Evolutionary conservation across 1,139 yeast genomes (phyloP).

Genomic region (Blastobotrys raffinosifermentans): DNA sequence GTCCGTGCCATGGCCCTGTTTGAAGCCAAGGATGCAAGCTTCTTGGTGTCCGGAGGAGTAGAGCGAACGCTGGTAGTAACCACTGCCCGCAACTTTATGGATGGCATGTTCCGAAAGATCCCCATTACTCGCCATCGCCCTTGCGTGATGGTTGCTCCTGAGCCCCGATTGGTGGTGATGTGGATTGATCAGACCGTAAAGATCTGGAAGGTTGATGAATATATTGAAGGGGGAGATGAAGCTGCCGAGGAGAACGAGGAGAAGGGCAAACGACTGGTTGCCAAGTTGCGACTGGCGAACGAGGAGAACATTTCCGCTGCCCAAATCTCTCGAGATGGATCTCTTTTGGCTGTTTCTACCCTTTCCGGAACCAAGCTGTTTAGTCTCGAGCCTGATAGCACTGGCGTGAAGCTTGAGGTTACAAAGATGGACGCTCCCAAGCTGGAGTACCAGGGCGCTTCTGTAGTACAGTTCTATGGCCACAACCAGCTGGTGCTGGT

Average conservation of each 20-base stretch:
- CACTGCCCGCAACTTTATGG: constrained; percentile 60
- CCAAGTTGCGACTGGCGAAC: constrained; percentile 62
- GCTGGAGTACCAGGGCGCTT: constrained; percentile 48
- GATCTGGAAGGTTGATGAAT: constrained; percentile 60
- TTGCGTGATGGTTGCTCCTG: constrained; percentile 47
- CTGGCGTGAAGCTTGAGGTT: constrained; percentile 9
- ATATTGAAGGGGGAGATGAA: constrained; percentile 24
- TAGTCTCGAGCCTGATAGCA: constrained; percentile 38
- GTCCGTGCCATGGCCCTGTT: constrained; percentile 71
- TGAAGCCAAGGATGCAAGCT: constrained; percentile 63
- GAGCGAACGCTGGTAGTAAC: constrained; percentile 74
- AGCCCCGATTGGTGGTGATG: constrained; percentile 51
- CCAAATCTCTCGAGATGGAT: constrained; percentile 60
- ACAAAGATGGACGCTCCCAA: constrained; percentile 9
- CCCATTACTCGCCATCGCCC: constrained; percentile 55
- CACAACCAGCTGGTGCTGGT: constrained; percentile 46
- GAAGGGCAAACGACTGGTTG: constrained; percentile 46
- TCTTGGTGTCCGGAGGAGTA: constrained; percentile 83
- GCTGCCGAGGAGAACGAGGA: constrained; percentile 26
- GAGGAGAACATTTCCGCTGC: constrained; percentile 78
- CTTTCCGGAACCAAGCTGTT: constrained; percentile 65
- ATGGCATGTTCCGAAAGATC: constrained; percentile 67
- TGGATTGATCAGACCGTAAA: constrained; percentile 83
- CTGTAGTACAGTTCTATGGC: constrained; percentile 38
- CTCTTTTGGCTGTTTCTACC: constrained; percentile 66